These are phyloP conservation scores for Fusarium haematococcum DNA, from an alignment of 2,329 filamentous ascomycete species.

Conservation along the genomic window DNA sequence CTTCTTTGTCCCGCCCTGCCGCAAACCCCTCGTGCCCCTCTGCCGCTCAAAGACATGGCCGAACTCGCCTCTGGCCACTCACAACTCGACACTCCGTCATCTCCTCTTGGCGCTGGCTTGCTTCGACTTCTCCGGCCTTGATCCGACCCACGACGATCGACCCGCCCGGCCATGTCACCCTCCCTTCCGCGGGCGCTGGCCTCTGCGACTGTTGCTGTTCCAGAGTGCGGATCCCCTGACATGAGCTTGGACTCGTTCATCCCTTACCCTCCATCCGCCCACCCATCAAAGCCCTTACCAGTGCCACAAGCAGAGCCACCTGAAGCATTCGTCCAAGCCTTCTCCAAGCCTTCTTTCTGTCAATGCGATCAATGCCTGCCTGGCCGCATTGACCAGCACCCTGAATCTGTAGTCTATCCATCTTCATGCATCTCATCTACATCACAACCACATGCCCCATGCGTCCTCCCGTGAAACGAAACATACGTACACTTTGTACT, in stretches of 20 bases:
- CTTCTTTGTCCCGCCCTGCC: not conserved
- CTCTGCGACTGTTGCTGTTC: slow-evolving; percentile 2
- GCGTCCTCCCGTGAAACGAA: not conserved
- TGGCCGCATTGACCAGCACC: not conserved
- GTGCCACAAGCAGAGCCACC: not conserved
- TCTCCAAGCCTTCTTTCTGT: not conserved
- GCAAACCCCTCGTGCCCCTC: not conserved
- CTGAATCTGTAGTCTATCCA: slow-evolving; percentile 1
- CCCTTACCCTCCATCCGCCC: not conserved
- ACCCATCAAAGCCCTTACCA: not conserved
- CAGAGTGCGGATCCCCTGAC: slow-evolving; percentile 5
- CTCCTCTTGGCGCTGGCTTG: not conserved
- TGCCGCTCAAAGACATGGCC: not conserved
- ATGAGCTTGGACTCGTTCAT: slow-evolving; percentile 10
- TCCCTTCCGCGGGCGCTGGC: not conserved
- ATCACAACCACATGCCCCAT: not conserved
- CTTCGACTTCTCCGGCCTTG: not conserved
- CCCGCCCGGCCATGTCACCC: not conserved
- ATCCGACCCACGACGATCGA: not conserved
- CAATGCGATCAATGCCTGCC: not conserved
- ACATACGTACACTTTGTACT: slow-evolving; percentile 6
- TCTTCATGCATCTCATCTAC: slow-evolving; percentile 1
- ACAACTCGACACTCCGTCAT: not conserved
- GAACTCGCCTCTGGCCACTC: not conserved
- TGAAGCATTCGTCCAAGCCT: not conserved